Conservation (phyloP, 768 basidiomycete species). For the Mrakia gelida region DNA sequence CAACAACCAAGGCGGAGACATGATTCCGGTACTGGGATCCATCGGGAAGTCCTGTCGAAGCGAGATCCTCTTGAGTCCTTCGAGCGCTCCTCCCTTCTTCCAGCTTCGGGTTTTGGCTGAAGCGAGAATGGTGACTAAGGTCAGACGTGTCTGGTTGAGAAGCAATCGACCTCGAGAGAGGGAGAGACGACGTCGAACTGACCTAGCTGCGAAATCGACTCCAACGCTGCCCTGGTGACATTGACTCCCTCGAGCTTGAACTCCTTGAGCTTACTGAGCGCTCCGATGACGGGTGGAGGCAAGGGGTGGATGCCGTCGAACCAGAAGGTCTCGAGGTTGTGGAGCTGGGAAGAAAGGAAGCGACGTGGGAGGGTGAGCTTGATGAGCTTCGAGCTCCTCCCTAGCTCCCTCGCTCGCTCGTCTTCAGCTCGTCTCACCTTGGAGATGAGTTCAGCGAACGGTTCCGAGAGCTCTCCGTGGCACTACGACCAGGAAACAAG, state of each 20-base stretch:
- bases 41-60: background rate
- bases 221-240: background rate
- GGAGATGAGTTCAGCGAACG: background rate
- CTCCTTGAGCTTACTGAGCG: background rate
- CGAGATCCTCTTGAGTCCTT: constrained; percentile 6
- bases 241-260: background rate
- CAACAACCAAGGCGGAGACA: background rate
- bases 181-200: background rate
- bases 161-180: too few relatives aligned
- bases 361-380: background rate
- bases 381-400: too few relatives aligned
- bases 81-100: background rate
- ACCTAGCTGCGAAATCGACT: background rate
- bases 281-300: background rate
- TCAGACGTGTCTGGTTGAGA: too few relatives aligned
- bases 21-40: background rate
- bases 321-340: constrained; percentile 2
- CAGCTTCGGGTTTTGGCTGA: constrained; percentile 9
- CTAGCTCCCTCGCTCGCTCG: background rate
- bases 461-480: background rate
- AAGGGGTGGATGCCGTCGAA: background rate
- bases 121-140: background rate
- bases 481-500: background rate
- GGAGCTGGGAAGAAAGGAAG: too few relatives aligned
- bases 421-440: background rate